Evolutionary conservation across 2,329 filamentous ascomycete species (phyloP).

Genomic region (Aspergillus caelatus): DNA sequence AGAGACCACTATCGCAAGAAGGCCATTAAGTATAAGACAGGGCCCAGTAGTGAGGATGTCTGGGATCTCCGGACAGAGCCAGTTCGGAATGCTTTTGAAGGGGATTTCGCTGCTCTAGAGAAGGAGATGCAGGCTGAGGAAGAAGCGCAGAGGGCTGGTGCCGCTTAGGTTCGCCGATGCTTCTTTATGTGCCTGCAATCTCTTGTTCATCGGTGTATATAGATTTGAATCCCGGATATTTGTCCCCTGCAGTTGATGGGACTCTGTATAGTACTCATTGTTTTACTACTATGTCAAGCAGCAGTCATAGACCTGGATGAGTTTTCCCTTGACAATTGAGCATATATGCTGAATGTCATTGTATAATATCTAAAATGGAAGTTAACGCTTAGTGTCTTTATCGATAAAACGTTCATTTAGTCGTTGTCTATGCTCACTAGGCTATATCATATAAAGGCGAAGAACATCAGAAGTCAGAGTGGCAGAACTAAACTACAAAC

Average conservation of each 20-base stretch:
- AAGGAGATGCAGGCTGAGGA: conserved; percentile 46
- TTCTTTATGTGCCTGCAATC: background rate
- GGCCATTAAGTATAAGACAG: conserved; percentile 66
- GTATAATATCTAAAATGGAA: background rate
- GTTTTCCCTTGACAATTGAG: conserved; percentile 20
- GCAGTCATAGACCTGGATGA: background rate
- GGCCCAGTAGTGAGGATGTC: conserved; percentile 82
- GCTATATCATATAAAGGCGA: background rate
- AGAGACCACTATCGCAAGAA: conserved; percentile 69
- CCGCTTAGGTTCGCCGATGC: background rate
- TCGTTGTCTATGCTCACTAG: background rate
- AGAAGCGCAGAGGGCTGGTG: conserved; percentile 35
- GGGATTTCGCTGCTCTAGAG: conserved; percentile 47
- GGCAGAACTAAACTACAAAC: background rate
- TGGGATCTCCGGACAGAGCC: conserved; percentile 75
- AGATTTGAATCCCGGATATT: background rate
- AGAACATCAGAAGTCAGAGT: background rate
- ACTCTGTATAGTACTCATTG: background rate
- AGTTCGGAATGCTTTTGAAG: conserved; percentile 55
- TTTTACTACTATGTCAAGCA: background rate
- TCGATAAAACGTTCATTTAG: background rate
- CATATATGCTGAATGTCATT: background rate
- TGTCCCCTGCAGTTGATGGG: background rate
- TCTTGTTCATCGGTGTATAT: background rate
- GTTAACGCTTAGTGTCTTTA: background rate